Base-by-base conservation (phyloP, 257 asterid genomes). In the Leptodermis oblonga region DNA sequence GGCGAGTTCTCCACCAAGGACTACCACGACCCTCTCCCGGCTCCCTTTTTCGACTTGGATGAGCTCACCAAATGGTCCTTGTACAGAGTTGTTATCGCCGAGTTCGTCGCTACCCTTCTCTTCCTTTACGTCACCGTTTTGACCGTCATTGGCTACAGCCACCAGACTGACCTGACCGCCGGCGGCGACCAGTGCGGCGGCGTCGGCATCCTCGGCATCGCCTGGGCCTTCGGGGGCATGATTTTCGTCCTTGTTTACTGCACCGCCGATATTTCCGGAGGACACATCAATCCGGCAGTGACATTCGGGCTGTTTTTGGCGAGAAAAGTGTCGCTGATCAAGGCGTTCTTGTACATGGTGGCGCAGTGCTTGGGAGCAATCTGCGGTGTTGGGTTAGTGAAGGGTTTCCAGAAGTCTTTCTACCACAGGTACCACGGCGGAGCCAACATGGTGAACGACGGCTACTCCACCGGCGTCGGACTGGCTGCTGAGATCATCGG, bases 1-100 rank as follows among this genome's bases (percentile, higher is more conserved):
- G n/a, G n/a, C n/a, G n/a, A n/a, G n/a, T n/a, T n/a, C n/a, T 79
- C 88, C 0, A 86, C 87, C 34, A 88, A 88, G 81, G 59, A 28
- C 56, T 51, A 51, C 26, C 26, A 18, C 11, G 56, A 51, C 26
- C 56, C 56, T 4, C 56, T 26, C 12, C 56, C 56, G 56, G 18
- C 22, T 20, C 56, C 56, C 3, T 14, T 51, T 12, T 51, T 18
- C 56, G 56, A 18, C 56, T 26, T 18, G 26, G 26, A 51, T 26
- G 56, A 51, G 56, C 56, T 51, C 56, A 26, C 56, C 26, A 18
- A 23, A 1, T 51, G 56, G 56, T 51, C 56, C 26, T 51, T 51
- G 5, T 51, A 51, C 56, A 23, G 56, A 5, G 56, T 26, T 26
- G 56, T 23, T 4, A 51, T 51, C 5, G 56, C 56, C 0, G 56